Evolutionary conservation across 129 eudicot species (phyloP), one percentile per base, ranked within the genome.

Genomic region (Arctium minus): DNA sequence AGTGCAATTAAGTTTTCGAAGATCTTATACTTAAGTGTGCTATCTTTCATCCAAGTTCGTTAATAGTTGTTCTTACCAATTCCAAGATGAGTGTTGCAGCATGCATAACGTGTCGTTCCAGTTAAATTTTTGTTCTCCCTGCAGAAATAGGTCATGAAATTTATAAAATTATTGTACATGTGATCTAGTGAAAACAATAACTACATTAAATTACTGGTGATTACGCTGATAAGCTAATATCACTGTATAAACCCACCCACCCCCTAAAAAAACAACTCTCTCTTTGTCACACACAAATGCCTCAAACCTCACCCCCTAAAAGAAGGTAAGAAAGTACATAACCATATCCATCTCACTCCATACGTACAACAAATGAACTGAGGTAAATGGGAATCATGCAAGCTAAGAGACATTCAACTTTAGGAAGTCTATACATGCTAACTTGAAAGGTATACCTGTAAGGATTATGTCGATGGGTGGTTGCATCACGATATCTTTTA

Each of bases 31-130:
- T 74, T 71, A 72, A 60, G 27, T 15, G 29, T 18, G 70, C 74
- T 56, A 65, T 68, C 32, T 6, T 62, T 29, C 11, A 18, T 13
- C 12, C 64, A 73, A 80, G 38, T 60, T 69, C 3, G 6, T 74
- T 32, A 29, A 44, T 46, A 89, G 29, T 31, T 33, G 18, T 32
- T 18, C 83, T 75, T 81, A 93, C 99, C 98, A 68, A 96, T 96
- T 77, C 98, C 98, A 77, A 93, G 99, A 89, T 96, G 99, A 81
- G 99, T 96, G 86, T 96, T 96, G 87, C 99, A 91, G 83, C 99
- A 93, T 36, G 99, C 99, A 86, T 96, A 96, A 48, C 99, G 99
- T 78, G 99, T 98, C 17, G 98, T 96, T 48, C 98, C 99, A 3
- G 98, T 93, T 84, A 96, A 83, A 86, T 96, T 96, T 82, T 96